These are phyloP conservation scores for Salvia rosmarinus DNA, from an alignment of 257 asterid species.

Conservation along the genomic window DNA sequence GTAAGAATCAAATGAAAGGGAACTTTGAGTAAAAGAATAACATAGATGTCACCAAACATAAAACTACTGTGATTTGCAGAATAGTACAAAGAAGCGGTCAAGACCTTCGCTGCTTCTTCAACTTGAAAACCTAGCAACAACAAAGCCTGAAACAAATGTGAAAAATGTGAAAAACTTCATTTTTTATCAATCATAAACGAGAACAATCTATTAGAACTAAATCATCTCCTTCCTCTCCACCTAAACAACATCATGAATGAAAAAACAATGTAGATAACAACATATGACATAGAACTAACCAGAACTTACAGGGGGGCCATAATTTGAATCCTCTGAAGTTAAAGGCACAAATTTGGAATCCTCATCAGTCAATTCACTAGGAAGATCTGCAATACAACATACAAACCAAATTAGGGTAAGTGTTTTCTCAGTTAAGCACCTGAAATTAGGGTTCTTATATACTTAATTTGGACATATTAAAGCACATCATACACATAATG, in stretches of 20 bases:
- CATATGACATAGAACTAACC: slow-evolving; percentile 47
- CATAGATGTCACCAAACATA: not conserved
- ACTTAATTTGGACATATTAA: not conserved
- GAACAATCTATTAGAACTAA: not conserved
- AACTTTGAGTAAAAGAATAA: not conserved
- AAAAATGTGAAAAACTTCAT: slow-evolving; percentile 1
- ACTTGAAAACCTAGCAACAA: slow-evolving; percentile 74
- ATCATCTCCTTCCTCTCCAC: not conserved
- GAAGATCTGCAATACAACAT: slow-evolving; percentile 55
- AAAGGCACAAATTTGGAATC: slow-evolving; percentile 89
- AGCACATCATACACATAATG: not conserved
- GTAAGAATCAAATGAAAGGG: too few relatives aligned
- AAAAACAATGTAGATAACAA: slow-evolving; percentile 5
- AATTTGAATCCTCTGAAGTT: slow-evolving; percentile 64
- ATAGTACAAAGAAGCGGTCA: not conserved
- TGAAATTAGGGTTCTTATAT: not conserved
- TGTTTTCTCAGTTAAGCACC: not conserved
- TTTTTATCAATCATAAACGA: not conserved
- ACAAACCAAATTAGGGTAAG: slow-evolving; percentile 8
- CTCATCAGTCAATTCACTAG: slow-evolving; percentile 73
- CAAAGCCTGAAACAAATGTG: slow-evolving; percentile 64
- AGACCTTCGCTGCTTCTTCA: slow-evolving; percentile 78
- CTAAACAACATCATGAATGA: not conserved
- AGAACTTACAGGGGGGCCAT: slow-evolving; percentile 96
- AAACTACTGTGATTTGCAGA: not conserved